These are phyloP conservation scores for Penicillium canariense DNA, from an alignment of 495 filamentous ascomycete species.

Conservation along the genomic window DNA sequence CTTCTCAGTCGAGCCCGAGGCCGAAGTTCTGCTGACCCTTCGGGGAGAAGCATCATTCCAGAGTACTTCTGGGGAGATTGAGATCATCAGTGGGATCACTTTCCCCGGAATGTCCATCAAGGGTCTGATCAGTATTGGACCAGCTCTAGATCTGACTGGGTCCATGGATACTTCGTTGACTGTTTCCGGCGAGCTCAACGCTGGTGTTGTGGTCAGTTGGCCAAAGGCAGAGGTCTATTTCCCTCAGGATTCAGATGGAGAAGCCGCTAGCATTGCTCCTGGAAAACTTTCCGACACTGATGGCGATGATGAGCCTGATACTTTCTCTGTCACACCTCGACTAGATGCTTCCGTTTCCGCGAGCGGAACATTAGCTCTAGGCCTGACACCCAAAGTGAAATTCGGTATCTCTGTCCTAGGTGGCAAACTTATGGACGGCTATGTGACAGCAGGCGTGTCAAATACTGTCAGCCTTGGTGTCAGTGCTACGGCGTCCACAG, in stretches of 20 bases:
- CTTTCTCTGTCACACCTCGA: background rate
- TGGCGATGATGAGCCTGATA: background rate
- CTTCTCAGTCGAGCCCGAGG: conserved; percentile 3
- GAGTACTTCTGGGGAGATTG: background rate
- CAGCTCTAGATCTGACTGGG: background rate
- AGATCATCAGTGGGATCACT: background rate
- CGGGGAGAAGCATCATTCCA: background rate
- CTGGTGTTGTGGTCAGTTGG: background rate
- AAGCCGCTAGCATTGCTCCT: background rate
- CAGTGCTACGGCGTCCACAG: background rate
- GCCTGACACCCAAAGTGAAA: conserved; percentile 3
- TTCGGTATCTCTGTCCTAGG: conserved; percentile 10
- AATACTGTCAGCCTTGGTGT: conserved; percentile 5
- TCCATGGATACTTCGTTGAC: background rate
- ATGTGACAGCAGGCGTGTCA: conserved; percentile 2
- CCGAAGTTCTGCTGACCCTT: conserved; percentile 5
- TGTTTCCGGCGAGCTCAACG: conserved; percentile 9
- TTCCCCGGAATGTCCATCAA: conserved; percentile 8
- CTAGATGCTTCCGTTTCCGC: conserved; percentile 3
- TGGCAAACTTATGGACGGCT: conserved; percentile 3
- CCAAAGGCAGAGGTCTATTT: conserved; percentile 2
- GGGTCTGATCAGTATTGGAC: conserved; percentile 6
- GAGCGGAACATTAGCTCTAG: conserved; percentile 2
- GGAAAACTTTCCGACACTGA: no score
- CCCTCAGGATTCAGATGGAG: conserved; percentile 3